Conservation (phyloP, 1,284 basidiomycete genomes). For the Tylopilus sp. region DNA sequence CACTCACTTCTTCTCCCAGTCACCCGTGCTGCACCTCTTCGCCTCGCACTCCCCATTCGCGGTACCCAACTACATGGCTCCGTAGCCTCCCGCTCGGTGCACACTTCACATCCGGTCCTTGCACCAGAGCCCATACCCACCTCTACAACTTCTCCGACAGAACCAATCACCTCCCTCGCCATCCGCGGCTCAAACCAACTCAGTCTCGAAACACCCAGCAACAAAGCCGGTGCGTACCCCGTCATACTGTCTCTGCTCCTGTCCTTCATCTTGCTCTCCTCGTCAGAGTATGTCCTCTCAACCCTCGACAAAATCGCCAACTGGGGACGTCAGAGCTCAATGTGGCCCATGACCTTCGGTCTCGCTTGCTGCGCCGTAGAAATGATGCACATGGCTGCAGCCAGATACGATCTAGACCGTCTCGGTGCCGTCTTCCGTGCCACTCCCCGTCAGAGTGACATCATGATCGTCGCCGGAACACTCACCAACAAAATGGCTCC, state of each 20-base stretch:
- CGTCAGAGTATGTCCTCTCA: constrained; percentile 90
- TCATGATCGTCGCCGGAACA: constrained; percentile 99
- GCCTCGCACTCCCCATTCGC: constrained; percentile 43
- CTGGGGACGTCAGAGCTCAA: constrained; percentile 96
- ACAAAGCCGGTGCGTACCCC: constrained; percentile 73
- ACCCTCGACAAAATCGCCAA: constrained; percentile 97
- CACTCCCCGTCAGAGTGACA: constrained; percentile 94
- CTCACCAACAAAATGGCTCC: constrained; percentile 99
- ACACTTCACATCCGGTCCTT: constrained; percentile 45
- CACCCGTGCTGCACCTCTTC: constrained; percentile 42
- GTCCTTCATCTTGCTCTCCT: background rate
- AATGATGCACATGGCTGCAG: constrained; percentile 99
- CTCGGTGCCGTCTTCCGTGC: constrained; percentile 98
- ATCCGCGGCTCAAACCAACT: constrained; percentile 79
- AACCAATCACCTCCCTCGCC: constrained; percentile 65
- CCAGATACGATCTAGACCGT: constrained; percentile 98
- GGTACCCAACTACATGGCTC: constrained; percentile 30
- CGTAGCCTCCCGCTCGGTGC: constrained; percentile 53
- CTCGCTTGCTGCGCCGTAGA: constrained; percentile 99
- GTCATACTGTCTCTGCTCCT: background rate
- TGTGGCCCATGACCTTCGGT: constrained; percentile 99
- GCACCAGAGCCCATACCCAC: constrained; percentile 41
- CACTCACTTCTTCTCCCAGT: constrained; percentile 5
- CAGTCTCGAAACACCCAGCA: constrained; percentile 84
- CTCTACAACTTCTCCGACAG: constrained; percentile 43